phyloP scores from a whole-genome alignment of 192 early-diverging fungal species.

The Entomortierella beljakovae region DNA sequence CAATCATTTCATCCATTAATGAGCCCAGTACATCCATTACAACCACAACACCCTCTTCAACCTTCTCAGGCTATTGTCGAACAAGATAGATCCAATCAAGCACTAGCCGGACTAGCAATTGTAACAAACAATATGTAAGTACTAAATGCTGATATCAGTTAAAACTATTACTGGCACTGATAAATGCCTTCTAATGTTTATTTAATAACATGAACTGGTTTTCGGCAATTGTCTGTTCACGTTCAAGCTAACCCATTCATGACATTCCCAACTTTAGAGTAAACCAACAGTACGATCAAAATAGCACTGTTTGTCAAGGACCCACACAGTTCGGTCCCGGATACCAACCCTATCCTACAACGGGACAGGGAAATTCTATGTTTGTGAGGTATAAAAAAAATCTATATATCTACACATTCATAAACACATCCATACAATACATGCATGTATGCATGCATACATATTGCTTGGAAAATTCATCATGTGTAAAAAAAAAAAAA shows the following conservation, averaged over 20 bases:
- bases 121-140: background rate
- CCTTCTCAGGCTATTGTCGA: slow-evolving; percentile 8
- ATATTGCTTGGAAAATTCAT: no score
- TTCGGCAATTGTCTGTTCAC: background rate
- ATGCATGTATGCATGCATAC: no score
- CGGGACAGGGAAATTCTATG: background rate
- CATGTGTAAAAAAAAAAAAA: background rate
- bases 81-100: background rate
- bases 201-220: background rate
- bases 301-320: background rate
- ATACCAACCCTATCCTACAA: background rate
- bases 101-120: slow-evolving; percentile 26
- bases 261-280: background rate
- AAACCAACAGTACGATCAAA: background rate
- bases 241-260: background rate
- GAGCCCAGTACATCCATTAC: slow-evolving; percentile 12
- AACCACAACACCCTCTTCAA: slow-evolving; percentile 22
- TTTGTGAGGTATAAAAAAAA: slow-evolving; percentile 9
- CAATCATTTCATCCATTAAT: slow-evolving; percentile 6
- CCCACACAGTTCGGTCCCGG: slow-evolving; percentile 6
- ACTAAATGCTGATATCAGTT: no score
- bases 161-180: no score
- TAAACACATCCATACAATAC: no score
- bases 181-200: background rate
- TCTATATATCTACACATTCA: no score